Evolutionary conservation across 2,329 filamentous ascomycete genomes (phyloP), one percentile per base, ranked within the genome.

Genomic region (Juglanconis juglandina): DNA sequence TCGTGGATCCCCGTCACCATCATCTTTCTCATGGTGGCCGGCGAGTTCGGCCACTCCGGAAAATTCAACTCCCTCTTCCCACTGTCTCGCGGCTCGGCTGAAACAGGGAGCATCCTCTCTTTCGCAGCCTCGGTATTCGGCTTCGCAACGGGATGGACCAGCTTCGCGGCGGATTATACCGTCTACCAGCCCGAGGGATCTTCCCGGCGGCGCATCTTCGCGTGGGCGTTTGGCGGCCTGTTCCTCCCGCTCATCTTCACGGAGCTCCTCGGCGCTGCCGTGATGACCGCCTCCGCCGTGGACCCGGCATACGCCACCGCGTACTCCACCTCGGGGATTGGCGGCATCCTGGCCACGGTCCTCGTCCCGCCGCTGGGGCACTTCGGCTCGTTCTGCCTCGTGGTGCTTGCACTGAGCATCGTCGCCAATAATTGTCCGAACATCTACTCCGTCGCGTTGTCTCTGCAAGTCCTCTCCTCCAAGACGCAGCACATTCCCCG

Each of bases 81-180:
- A n/a, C 85, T 88, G 78, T 74, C 73, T 8, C 73, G 76, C 1
- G 88, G 88, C 6, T 77, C 77, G 2, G 75, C 79, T 1, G 88
- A 91, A 68, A 74, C 88, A 58, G 83, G 88, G 60, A 70, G 77
- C 58, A 73, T 88, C 46, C 78, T 95, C 50, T 87, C 85, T 59
- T 89, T 89, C 68, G 82, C 86, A 49, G 81, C 87, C 11, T 81
- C 87, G 17, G 78, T 92, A 39, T 88, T 85, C 71, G 84, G 88
- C 44, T 88, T 89, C 69, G 81, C 87, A 17, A 87, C 89, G 2
- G 84, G 90, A 59, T 95, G 91, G 90, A 86, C 87, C 1, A 83
- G 83, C 6, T 90, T 87, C 62, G 89, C 90, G 0, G 87, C 89
- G 8, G 90, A 94, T 69, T 94, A 92, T 72, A 91, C 88, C 30